Evolutionary conservation across 805 yeast species (phyloP), one percentile per base, ranked within the genome.

Genomic region (Ogataea trehaloabstinens): DNA sequence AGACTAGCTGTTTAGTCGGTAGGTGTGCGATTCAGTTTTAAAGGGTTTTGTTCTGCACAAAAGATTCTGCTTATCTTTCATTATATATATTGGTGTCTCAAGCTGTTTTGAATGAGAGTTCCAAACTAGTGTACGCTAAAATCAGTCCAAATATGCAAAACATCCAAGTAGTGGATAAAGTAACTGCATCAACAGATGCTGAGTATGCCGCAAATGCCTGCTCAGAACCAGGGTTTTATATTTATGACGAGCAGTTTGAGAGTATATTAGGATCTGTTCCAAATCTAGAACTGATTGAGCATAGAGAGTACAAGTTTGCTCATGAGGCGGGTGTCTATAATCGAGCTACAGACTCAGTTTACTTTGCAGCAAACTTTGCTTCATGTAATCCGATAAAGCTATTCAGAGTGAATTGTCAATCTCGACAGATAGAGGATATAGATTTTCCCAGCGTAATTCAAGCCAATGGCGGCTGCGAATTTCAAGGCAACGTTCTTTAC

Each of bases 241-340:
- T 41, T 7, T 41, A 24, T 19, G 45, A 41, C 15, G 19, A 21
- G 5, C 12, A 16, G 13, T 41, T 41, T 19, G 12, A 25, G n/a
- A 6, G 19, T 6, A 29, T 34, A 6, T 8, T 41, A n/a, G 45
- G 45, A 12, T 7, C 16, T 10, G 4, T 19, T 24, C 45, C 45
- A 4, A 13, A 19, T 16, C 20, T 37, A 8, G 16, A 18, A 4
- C 13, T 35, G 11, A 11, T 41, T 7, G 35, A 37, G 24, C n/a
- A 36, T 6, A 21, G 38, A 11, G 38, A 37, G 6, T 33, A 12
- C 24, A 17, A 35, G 19, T 41, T 41, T 27, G 41, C 45, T 19
- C 45, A 41, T 13, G 45, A 41, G 27, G 41, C 45, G 3, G 45
- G 45, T 7, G 45, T 41, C n/a, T 37, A 41, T 21, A 29, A 41